Evolutionary conservation across 148 eudicot genomes (phyloP).

Genomic region (Tetragonia tetragonoides): DNA sequence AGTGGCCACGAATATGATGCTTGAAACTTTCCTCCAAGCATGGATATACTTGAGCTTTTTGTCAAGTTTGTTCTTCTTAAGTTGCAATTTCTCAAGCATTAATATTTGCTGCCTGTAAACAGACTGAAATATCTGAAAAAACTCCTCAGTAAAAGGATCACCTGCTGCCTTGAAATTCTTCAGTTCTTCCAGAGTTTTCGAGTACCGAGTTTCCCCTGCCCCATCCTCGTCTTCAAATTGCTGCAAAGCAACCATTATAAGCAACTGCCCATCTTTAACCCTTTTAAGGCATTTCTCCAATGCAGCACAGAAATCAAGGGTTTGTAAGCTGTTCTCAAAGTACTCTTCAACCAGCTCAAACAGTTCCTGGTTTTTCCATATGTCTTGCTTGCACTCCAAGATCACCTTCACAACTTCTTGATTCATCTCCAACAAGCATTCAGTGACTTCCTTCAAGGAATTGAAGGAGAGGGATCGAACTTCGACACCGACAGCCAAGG

Average conservation of each 20-base stretch:
- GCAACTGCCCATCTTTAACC: conserved; percentile 69
- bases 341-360: conserved; percentile 97
- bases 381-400: conserved; percentile 88
- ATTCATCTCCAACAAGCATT: conserved; percentile 88
- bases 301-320: conserved; percentile 89
- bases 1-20: conserved; percentile 75
- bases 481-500: conserved; percentile 76
- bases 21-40: conserved; percentile 93
- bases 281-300: conserved; percentile 85
- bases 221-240: conserved; percentile 75
- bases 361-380: conserved; percentile 89
- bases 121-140: conserved; percentile 69
- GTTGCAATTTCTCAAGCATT: conserved; percentile 82
- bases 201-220: conserved; percentile 42
- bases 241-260: conserved; percentile 79
- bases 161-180: conserved; percentile 70
- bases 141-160: conserved; percentile 88
- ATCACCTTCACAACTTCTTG: conserved; percentile 95
- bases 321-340: conserved; percentile 84
- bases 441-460: conserved; percentile 87
- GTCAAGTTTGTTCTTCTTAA: conserved; percentile 76
- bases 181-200: conserved; percentile 66
- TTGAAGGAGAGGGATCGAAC: conserved; percentile 79
- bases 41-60: conserved; percentile 70
- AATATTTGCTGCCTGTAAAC: conserved; percentile 69